Conservation (phyloP, 768 basidiomycete species). For the Russula griseocarnosa region DNA sequence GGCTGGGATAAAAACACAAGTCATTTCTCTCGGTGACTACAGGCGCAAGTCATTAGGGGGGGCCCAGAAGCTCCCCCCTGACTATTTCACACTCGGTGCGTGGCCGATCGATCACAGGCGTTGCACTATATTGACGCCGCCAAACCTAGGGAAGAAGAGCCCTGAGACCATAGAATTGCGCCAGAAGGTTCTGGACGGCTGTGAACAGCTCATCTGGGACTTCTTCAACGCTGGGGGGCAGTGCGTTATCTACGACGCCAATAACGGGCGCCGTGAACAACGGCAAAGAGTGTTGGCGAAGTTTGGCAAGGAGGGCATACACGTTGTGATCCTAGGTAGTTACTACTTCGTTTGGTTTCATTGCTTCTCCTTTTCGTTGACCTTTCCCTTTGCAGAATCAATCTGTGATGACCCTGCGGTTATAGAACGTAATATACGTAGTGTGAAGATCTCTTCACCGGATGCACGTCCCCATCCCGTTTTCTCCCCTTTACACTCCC, state of each 20-base stretch:
- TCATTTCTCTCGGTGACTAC: conserved; percentile 94
- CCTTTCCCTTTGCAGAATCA: conserved; percentile 54
- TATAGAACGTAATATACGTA: conserved; percentile 90
- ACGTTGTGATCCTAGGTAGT: conserved; percentile 89
- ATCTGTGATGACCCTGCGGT: conserved; percentile 89
- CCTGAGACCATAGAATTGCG: conserved; percentile 76
- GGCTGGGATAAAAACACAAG: conserved; percentile 96
- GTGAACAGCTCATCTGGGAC: conserved; percentile 84
- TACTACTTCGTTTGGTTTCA: conserved; percentile 1
- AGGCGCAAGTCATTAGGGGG: conserved; percentile 85
- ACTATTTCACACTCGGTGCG: conserved; percentile 86
- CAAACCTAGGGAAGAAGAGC: conserved; percentile 60
- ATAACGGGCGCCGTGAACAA: conserved; percentile 73
- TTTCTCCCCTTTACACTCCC: background rate
- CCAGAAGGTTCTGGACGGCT: conserved; percentile 68
- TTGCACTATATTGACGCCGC: conserved; percentile 9
- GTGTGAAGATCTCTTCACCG: conserved; percentile 96
- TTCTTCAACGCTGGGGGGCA: conserved; percentile 87
- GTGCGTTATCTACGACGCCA: conserved; percentile 98
- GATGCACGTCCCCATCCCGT: conserved; percentile 57
- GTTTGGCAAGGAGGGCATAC: conserved; percentile 81
- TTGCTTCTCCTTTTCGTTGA: conserved; percentile 10
- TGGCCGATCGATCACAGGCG: conserved; percentile 22
- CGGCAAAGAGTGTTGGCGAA: conserved; percentile 74
- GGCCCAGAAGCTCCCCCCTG: conserved; percentile 80